These are phyloP conservation scores for Rhynchosporium secalis DNA, from an alignment of 2,329 filamentous ascomycete genomes.

Conservation along the genomic window DNA sequence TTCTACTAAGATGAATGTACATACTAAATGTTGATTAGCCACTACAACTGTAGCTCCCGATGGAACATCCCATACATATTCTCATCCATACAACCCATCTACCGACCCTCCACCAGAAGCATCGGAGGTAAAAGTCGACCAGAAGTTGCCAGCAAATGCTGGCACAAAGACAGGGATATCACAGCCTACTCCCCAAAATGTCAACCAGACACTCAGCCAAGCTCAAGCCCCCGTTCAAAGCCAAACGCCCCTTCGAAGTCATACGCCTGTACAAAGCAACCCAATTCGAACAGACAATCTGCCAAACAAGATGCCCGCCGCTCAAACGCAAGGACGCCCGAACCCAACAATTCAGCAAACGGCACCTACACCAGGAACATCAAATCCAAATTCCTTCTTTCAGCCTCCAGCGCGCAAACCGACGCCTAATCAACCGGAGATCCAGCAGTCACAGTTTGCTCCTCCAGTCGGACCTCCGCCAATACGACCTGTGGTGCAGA, in stretches of 20 bases:
- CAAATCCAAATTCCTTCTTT: slow-evolving; percentile 14
- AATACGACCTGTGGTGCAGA: slow-evolving; percentile 1
- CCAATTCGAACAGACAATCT: slow-evolving; percentile 4
- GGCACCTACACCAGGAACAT: slow-evolving; percentile 16
- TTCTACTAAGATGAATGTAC: neutral
- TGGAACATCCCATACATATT: slow-evolving; percentile 30
- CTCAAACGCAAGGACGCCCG: slow-evolving; percentile 7
- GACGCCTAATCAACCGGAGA: slow-evolving; percentile 16
- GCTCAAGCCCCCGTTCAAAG: too few species aligned
- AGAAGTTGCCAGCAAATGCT: slow-evolving; percentile 15
- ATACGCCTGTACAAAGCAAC: neutral
- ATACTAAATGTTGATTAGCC: slow-evolving; percentile 22
- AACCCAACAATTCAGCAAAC: slow-evolving; percentile 21
- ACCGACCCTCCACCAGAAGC: slow-evolving; percentile 32
- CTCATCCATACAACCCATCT: slow-evolving; percentile 32
- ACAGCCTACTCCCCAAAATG: slow-evolving; percentile 1
- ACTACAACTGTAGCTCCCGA: slow-evolving; percentile 32
- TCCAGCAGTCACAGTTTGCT: slow-evolving; percentile 13
- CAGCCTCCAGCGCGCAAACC: slow-evolving; percentile 21
- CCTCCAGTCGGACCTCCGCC: slow-evolving; percentile 10
- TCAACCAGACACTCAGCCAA: neutral
- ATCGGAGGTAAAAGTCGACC: slow-evolving; percentile 28
- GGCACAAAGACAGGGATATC: slow-evolving; percentile 12
- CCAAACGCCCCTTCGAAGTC: too few species aligned
- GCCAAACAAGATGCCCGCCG: slow-evolving; percentile 11